These are phyloP conservation scores for Sinapis alba DNA, from an alignment of 441 rosid species.

Conservation along the genomic window DNA sequence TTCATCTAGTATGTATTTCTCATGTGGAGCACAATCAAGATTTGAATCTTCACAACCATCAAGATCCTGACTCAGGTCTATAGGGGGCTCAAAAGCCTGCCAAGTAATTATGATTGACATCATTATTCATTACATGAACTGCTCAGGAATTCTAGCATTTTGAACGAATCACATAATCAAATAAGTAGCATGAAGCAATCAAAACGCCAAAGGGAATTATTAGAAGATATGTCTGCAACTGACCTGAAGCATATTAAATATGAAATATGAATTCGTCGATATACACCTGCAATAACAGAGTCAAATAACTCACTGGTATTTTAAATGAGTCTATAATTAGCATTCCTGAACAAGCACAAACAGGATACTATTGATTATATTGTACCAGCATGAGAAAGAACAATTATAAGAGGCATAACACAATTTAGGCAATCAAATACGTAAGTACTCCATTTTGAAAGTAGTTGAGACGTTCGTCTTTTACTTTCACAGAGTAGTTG, in stretches of 20 bases:
- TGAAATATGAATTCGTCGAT: slow-evolving; percentile 76
- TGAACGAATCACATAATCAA: neutral
- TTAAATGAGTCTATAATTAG: neutral
- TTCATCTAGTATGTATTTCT: slow-evolving; percentile 49
- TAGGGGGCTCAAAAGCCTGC: slow-evolving; percentile 97
- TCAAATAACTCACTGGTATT: slow-evolving; percentile 7
- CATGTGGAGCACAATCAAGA: slow-evolving; percentile 50
- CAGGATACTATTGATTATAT: neutral
- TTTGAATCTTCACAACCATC: slow-evolving; percentile 53
- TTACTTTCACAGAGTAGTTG: slow-evolving; percentile 10
- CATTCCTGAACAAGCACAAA: neutral
- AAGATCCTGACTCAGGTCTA: slow-evolving; percentile 85
- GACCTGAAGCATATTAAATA: slow-evolving; percentile 89
- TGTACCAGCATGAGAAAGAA: slow-evolving; percentile 13
- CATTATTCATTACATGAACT: slow-evolving; percentile 15
- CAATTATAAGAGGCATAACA: neutral
- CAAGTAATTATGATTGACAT: slow-evolving; percentile 33
- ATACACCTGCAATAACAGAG: slow-evolving; percentile 74
- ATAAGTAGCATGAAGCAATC: slow-evolving; percentile 3
- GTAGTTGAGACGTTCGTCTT: neutral
- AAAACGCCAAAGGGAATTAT: neutral
- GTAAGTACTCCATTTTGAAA: neutral
- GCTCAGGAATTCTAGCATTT: neutral
- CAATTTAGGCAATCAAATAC: neutral
- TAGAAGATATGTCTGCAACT: slow-evolving; percentile 32